Evolutionary conservation across 371 early-diverging fungal species (phyloP).

Genomic region (Zopfochytrium polystomum): DNA sequence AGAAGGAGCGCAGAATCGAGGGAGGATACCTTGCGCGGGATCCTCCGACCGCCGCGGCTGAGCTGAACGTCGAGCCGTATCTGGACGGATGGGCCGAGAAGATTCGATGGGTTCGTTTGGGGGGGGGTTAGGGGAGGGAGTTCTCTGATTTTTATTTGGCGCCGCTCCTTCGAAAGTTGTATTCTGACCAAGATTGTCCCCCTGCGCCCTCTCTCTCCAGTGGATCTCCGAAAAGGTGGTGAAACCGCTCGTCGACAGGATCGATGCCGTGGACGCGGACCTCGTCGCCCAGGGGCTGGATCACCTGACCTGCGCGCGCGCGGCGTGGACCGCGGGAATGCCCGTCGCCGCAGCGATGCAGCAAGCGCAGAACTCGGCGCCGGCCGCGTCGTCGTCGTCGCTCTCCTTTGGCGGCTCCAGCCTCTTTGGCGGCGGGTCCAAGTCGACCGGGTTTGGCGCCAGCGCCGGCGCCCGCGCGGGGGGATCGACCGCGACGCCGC

Average conservation of each 20-base stretch:
- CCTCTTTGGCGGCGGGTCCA: neutral
- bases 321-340: constrained; percentile 27
- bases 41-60: constrained; percentile 25
- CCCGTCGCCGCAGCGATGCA: constrained; percentile 14
- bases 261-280: constrained; percentile 20
- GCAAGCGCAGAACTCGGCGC: constrained; percentile 14
- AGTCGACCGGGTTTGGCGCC: constrained; percentile 1
- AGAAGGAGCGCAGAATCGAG: constrained; percentile 32
- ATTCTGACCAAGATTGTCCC: neutral
- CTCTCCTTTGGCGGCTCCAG: too few relatives aligned
- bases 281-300: constrained; percentile 17
- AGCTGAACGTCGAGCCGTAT: constrained; percentile 25
- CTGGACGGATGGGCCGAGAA: constrained; percentile 42
- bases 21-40: constrained; percentile 37
- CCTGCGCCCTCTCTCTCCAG: constrained; percentile 10
- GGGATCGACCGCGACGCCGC: neutral
- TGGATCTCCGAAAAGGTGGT: constrained; percentile 38
- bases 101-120: constrained; percentile 37
- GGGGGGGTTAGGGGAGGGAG: too few relatives aligned
- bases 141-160: too few relatives aligned
- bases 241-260: constrained; percentile 28
- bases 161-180: too few relatives aligned
- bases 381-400: too few relatives aligned
- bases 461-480: neutral
- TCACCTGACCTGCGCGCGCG: constrained; percentile 20